Base-by-base conservation (phyloP, 495 filamentous ascomycete species). In the Lasiosphaeria hispida region DNA sequence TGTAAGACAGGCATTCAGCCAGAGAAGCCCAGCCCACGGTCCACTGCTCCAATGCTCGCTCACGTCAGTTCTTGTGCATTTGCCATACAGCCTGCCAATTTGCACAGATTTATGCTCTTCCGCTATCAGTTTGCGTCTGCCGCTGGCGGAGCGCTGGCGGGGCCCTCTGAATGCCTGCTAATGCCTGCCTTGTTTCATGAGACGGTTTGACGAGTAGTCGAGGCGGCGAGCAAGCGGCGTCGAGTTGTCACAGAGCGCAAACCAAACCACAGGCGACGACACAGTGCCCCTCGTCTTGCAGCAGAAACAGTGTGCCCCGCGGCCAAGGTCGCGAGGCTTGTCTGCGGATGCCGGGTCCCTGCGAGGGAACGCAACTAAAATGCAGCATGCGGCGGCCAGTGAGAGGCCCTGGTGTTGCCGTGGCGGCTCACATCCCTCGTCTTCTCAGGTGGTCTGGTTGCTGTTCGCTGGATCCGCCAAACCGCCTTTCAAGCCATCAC, bases 381-480 rank as follows among this genome's bases (percentile, higher is more conserved):
- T 52, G 48, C 33, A 40, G 11, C 7, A 30, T 15, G 50, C 11
- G 35, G 37, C 37, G 30, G 11, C 45, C 55, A 58, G 38, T 58
- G 8, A 58, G 55, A 40, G 38, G 35, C 38, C 17, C 30, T 52
- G 47, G 42, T 42, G 17, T 34, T 30, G 30, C 39, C 40, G 18
- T 45, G 39, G 14, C 17, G 14, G 55, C 55, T 58, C 51, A 36
- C 49, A 53, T 40, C 51, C 51, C 47, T 43, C 14, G 7, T 30
- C 23, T 30, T 30, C 23, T 30, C 23, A 5, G 23, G 23, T 30
- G 23, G n/a, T n/a, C n/a, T 5, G 23, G 23, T 30, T 30, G 23
- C 23, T 30, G 23, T 30, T 30, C 23, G 23, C 23, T 30, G 23
- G 23, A 30, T 30, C 23, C 23, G 23, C 23, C 23, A 30, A 30